phyloP scores from a whole-genome alignment of 106 monocot genomes.

The Ottelia alismoides region DNA sequence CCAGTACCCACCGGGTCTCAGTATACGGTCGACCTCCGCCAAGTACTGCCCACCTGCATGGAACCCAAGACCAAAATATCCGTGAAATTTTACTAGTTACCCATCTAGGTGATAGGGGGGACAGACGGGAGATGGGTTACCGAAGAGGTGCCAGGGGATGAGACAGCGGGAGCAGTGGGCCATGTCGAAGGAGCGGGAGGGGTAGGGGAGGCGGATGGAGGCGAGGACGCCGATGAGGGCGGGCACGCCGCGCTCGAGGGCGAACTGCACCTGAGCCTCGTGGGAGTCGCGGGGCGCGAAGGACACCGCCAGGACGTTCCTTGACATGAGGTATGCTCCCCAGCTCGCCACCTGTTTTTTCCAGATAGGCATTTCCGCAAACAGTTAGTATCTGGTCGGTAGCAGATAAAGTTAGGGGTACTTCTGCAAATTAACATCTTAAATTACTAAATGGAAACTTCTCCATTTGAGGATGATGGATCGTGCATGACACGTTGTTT shows the following conservation, averaged over 20 bases:
- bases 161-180: constrained; percentile 66
- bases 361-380: no score
- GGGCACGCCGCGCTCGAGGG: constrained; percentile 52
- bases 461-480: no score
- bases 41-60: constrained; percentile 28
- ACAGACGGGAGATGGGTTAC: constrained; percentile 12
- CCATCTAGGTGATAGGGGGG: no score
- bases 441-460: no score
- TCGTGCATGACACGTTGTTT: no score
- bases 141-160: constrained; percentile 35
- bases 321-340: constrained; percentile 35
- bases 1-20: constrained; percentile 54
- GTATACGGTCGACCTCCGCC: constrained; percentile 35
- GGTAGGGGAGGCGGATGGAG: constrained; percentile 43
- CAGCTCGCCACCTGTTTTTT: constrained; percentile 55
- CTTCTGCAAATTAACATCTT: no score
- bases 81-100: not conserved
- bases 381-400: no score
- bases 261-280: constrained; percentile 61
- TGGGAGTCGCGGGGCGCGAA: constrained; percentile 53
- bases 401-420: no score
- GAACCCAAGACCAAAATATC: not conserved
- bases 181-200: constrained; percentile 51
- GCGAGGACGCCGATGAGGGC: constrained; percentile 51
- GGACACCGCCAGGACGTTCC: constrained; percentile 41